Evolutionary conservation across 1,139 yeast genomes (phyloP), one percentile per base, ranked within the genome.

Genomic region (Kurtzmaniella natalensis): DNA sequence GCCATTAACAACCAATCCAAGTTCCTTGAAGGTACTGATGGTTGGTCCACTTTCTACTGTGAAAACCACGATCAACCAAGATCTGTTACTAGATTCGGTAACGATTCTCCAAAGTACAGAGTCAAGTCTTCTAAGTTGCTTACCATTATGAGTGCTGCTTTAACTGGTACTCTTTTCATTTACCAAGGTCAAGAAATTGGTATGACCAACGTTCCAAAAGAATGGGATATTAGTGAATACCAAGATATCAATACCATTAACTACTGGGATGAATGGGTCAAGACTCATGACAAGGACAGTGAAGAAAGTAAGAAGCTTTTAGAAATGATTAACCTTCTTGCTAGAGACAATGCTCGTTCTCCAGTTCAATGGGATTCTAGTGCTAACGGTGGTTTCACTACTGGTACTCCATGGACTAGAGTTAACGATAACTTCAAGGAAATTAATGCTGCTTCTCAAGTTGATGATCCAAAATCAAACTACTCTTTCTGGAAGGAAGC

Each of bases 101-200:
- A 68, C 47, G 64, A 61, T 32, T 47, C 63, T 22, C 58, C 61
- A 14, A 53, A 62, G 36, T 58, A 50, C 42, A 45, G 57, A 25
- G 48, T 38, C 25, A 48, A 55, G 37, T 64, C 75, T 21, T 75
- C 75, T 16, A 74, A 76, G 49, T 55, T 75, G 51, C 50, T 76
- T 41, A 62, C 78, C 4, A 45, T 71, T 37, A 55, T 76, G 46
- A 67, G 69, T 44, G 44, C 66, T 9, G 46, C 76, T 5, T 61
- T 73, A 44, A 69, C 78, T 18, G 82, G 82, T 33, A 76, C 82
- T 6, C 57, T 75, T 38, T 76, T 64, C 53, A 54, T 76, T 28
- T 76, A 76, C 51, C 81, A 76, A 51, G 81, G 81, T 35, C 81
- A 76, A 49, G 82, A 76, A 49, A 61, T 76, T 39, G 81, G 76